phyloP scores from a whole-genome alignment of 2,329 filamentous ascomycete genomes.

The Microdochium trichocladiopsis region DNA sequence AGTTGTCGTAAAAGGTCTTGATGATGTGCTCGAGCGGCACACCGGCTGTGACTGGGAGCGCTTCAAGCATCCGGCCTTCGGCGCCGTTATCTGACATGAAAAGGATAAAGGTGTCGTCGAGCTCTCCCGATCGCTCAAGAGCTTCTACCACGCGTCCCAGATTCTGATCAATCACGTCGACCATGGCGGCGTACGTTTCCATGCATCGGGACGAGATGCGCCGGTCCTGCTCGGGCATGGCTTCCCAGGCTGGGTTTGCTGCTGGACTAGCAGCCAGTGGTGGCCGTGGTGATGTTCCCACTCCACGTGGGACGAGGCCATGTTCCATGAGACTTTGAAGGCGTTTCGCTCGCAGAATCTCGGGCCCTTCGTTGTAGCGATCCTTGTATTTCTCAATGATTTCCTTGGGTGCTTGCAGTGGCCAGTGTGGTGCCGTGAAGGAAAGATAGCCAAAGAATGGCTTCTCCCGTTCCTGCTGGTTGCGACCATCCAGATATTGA shows the following conservation, averaged over 20 bases:
- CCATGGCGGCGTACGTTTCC: conserved; percentile 49
- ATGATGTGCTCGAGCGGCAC: conserved; percentile 1
- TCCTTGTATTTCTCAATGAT: conserved; percentile 13
- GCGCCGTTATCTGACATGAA: conserved; percentile 1
- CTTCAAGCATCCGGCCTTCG: neutral
- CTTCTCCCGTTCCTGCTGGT: neutral
- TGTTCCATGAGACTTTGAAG: neutral
- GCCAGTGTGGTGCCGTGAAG: conserved; percentile 47
- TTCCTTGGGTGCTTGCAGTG: conserved; percentile 35
- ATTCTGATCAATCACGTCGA: conserved; percentile 45
- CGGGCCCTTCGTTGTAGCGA: conserved; percentile 27
- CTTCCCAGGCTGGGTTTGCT: conserved; percentile 6
- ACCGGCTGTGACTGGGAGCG: neutral
- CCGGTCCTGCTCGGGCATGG: conserved; percentile 7
- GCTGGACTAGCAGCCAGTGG: conserved; percentile 11
- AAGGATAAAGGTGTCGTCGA: neutral
- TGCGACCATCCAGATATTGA: conserved; percentile 25
- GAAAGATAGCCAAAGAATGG: conserved; percentile 31
- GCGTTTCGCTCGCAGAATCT: neutral
- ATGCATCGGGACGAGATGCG: conserved; percentile 16
- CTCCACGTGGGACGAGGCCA: conserved; percentile 24
- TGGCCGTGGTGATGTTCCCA: neutral
- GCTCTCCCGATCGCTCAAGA: conserved; percentile 35
- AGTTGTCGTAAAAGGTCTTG: conserved; percentile 47
- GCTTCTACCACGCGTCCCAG: conserved; percentile 43